Evolutionary conservation across 192 early-diverging fungal species (phyloP).

Genomic region (Mortierella claussenii): DNA sequence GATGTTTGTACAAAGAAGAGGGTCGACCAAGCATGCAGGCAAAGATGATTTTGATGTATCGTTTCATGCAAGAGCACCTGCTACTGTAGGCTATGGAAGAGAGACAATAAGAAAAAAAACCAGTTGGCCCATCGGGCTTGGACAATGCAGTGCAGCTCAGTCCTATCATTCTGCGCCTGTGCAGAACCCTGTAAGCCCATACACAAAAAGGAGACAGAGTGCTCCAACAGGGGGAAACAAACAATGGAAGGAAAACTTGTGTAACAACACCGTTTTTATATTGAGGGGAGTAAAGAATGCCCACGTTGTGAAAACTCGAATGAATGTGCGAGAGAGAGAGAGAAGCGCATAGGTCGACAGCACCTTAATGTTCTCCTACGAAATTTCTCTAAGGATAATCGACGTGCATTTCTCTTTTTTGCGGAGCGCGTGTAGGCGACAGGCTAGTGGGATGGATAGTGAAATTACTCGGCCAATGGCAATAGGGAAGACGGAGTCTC

Average conservation of each 20-base stretch:
- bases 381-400: background rate
- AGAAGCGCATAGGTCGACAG: too few species aligned
- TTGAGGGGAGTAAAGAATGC: constrained; percentile 31
- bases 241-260: constrained; percentile 15
- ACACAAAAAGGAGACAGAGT: background rate
- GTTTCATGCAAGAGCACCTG: background rate
- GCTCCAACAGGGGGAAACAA: too few species aligned
- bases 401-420: background rate
- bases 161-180: constrained; percentile 5
- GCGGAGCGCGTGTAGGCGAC: background rate
- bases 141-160: too few species aligned
- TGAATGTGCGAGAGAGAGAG: too few species aligned
- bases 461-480: too few species aligned
- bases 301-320: constrained; percentile 21
- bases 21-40: too few species aligned
- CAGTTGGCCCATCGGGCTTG: too few species aligned
- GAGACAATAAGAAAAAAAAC: too few species aligned
- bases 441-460: background rate
- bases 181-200: constrained; percentile 2
- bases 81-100: background rate
- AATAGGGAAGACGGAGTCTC: too few species aligned
- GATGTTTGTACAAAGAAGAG: too few species aligned
- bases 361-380: too few species aligned
- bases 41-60: background rate
- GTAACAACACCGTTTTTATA: constrained; percentile 45